Percentiles rank a stretch among this genome's conserved stretches.
These are phyloP conservation scores for Fremontodendron californicum DNA, from an alignment of 345 rosid species.

Conservation along the genomic window DNA sequence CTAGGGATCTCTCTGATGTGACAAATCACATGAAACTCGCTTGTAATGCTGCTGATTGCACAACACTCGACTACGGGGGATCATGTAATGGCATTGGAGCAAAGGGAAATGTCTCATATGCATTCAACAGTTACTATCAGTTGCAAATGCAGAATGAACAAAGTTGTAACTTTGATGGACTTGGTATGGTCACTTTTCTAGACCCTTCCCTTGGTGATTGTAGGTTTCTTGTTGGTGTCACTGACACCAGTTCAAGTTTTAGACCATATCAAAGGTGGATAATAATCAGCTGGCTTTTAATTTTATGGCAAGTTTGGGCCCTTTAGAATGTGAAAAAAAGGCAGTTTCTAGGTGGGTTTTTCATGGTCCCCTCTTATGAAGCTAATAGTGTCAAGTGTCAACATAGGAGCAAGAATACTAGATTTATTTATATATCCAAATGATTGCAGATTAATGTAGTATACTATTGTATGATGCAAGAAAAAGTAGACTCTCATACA, in stretches of 20 bases:
- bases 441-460: constrained; percentile 13
- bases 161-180: constrained; percentile 90
- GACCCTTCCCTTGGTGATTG: constrained; percentile 89
- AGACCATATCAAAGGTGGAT: constrained; percentile 28
- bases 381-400: constrained; percentile 8
- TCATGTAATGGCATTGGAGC: constrained; percentile 80
- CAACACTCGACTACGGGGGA: constrained; percentile 80
- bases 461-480: not conserved
- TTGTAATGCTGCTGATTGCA: constrained; percentile 84
- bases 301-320: constrained; percentile 36
- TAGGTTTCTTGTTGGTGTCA: constrained; percentile 86
- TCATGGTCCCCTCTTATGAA: constrained; percentile 32
- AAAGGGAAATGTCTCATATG: constrained; percentile 84
- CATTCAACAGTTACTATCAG: constrained; percentile 96
- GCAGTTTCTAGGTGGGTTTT: constrained; percentile 32
- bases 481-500: not conserved
- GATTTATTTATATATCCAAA: constrained; percentile 26
- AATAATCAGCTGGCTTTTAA: constrained; percentile 26
- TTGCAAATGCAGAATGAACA: constrained; percentile 65
- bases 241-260: constrained; percentile 38
- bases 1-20: constrained; percentile 56
- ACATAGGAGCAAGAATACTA: constrained; percentile 19
- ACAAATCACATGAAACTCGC: constrained; percentile 72
- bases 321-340: constrained; percentile 28
- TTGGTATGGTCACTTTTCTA: constrained; percentile 79